phyloP scores from a whole-genome alignment of 2,329 filamentous ascomycete species.

The Scedosporium apiospermum region DNA sequence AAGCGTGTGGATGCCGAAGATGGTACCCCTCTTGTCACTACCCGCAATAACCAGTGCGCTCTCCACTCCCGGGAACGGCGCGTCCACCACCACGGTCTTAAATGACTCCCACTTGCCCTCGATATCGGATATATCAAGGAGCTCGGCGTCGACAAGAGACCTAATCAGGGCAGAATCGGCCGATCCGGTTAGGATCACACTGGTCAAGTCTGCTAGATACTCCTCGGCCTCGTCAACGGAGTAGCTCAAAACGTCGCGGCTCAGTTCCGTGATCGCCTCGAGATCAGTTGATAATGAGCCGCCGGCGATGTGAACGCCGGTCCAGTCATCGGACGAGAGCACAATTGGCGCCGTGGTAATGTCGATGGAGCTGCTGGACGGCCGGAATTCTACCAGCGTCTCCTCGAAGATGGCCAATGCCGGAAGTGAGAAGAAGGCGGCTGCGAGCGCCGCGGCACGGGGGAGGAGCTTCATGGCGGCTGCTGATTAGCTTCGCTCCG shows the following conservation, averaged over 20 bases:
- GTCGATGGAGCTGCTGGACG: constrained; percentile 11
- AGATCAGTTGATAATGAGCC: constrained; percentile 20
- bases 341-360: constrained; percentile 20
- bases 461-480: not conserved
- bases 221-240: constrained; percentile 23
- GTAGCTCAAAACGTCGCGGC: not conserved
- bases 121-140: constrained; percentile 32
- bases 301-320: constrained; percentile 23
- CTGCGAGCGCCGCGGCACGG: not conserved
- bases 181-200: constrained; percentile 58
- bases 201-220: constrained; percentile 32
- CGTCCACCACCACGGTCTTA: constrained; percentile 45
- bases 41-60: constrained; percentile 58
- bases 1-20: constrained; percentile 62
- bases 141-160: constrained; percentile 44
- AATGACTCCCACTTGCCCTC: constrained; percentile 63
- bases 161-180: constrained; percentile 56
- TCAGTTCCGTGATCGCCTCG: constrained; percentile 13
- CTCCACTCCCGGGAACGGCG: constrained; percentile 45
- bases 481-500: not conserved
- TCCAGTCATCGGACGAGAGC: constrained; percentile 18
- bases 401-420: not conserved
- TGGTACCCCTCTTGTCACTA: constrained; percentile 54
- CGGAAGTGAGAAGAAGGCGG: not conserved
- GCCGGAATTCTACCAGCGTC: not conserved